A percentile compares a stretch with the other conserved stretches of the same genome.
phyloP scores from a whole-genome alignment of 2,329 filamentous ascomycete species.

The Exophiala phaeomuriformis region DNA sequence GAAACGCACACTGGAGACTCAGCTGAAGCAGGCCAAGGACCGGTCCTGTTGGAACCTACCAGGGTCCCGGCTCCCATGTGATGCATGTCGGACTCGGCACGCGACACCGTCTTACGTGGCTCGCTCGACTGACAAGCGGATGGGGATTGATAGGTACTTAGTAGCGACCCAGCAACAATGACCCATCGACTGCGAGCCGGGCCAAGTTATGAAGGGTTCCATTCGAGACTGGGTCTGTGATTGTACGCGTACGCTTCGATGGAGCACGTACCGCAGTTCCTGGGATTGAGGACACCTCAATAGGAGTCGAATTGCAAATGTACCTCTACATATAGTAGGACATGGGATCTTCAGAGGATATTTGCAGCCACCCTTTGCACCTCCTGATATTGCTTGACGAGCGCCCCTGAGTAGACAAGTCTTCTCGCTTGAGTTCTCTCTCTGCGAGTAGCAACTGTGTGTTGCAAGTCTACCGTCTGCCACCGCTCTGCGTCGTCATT shows the following conservation, averaged over 20 bases:
- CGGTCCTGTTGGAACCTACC: too few relatives aligned
- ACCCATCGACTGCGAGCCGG: background rate
- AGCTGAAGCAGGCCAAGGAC: too few relatives aligned
- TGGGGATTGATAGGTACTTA: background rate
- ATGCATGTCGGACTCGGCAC: background rate
- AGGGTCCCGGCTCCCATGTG: too few relatives aligned
- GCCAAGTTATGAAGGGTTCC: background rate
- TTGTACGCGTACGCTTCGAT: background rate
- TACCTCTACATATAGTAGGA: background rate
- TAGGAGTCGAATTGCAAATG: background rate
- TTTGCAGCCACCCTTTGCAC: too few relatives aligned
- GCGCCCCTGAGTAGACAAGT: too few relatives aligned
- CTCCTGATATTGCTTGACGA: too few relatives aligned
- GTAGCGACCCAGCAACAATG: background rate
- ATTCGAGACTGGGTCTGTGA: background rate
- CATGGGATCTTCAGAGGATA: too few relatives aligned
- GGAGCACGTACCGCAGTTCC: background rate
- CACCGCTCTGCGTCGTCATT: too few relatives aligned
- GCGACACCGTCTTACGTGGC: slow-evolving; percentile 2
- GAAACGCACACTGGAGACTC: too few relatives aligned
- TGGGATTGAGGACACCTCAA: background rate
- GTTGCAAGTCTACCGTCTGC: too few relatives aligned
- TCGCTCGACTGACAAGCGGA: background rate
- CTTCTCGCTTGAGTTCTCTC: too few relatives aligned
- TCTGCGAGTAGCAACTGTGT: too few relatives aligned